Percentiles rank a stretch among this genome's conserved stretches.
phyloP scores from a whole-genome alignment of 805 yeast genomes.

The Candida saitoana region DNA sequence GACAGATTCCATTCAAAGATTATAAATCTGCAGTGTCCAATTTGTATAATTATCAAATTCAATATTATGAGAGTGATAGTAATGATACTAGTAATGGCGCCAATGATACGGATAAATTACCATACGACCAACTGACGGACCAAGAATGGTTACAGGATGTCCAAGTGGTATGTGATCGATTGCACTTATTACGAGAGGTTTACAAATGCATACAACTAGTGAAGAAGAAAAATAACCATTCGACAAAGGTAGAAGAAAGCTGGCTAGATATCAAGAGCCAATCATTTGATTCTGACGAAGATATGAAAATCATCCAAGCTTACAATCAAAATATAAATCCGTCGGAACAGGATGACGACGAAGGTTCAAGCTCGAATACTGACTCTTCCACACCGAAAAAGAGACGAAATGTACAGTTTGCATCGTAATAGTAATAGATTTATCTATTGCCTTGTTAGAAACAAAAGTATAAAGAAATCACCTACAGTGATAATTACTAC shows the following conservation, averaged over 20 bases:
- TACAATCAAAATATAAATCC: background rate
- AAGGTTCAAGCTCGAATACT: constrained; percentile 13
- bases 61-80: background rate
- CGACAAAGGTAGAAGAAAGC: background rate
- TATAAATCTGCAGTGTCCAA: constrained; percentile 1
- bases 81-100: background rate
- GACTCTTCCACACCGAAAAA: constrained; percentile 5
- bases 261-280: background rate
- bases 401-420: background rate
- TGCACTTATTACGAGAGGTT: constrained; percentile 25
- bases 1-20: constrained; percentile 1
- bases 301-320: background rate
- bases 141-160: constrained; percentile 22
- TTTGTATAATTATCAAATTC: background rate
- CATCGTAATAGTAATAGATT: too few species aligned
- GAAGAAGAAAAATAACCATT: constrained; percentile 13
- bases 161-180: constrained; percentile 21
- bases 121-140: constrained; percentile 12
- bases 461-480: too few species aligned
- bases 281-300: background rate
- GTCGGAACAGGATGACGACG: constrained; percentile 14
- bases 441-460: too few species aligned
- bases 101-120: background rate
- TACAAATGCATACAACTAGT: constrained; percentile 21
- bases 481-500: too few species aligned